Percentiles rank a stretch among this genome's conserved stretches.
These are phyloP conservation scores for Calonectria montana DNA, from an alignment of 2,329 filamentous ascomycete genomes.

Conservation along the genomic window DNA sequence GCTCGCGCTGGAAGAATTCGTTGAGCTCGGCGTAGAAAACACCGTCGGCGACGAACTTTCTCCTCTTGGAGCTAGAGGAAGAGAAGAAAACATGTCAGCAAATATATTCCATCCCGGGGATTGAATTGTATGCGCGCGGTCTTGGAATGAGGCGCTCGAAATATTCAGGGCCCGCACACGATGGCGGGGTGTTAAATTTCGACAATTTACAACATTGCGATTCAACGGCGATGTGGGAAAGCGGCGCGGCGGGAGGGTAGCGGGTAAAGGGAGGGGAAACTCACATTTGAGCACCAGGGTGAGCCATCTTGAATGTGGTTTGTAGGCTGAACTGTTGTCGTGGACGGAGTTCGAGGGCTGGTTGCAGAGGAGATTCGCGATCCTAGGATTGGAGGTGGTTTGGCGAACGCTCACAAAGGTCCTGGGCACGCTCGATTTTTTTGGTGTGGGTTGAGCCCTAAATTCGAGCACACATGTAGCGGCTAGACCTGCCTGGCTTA, in stretches of 20 bases:
- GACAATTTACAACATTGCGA: constrained; percentile 5
- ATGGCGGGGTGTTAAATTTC: constrained; percentile 2
- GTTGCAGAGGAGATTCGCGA: constrained; percentile 47
- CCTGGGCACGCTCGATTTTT: constrained; percentile 42
- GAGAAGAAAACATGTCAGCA: constrained; percentile 32
- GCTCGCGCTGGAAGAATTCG: constrained; percentile 99
- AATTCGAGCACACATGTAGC: constrained; percentile 32
- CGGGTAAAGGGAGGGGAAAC: constrained; percentile 44
- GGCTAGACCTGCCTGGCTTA: not conserved
- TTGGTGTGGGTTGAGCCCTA: constrained; percentile 50
- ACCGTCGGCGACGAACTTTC: constrained; percentile 97
- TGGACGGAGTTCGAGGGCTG: constrained; percentile 50
- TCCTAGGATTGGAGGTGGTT: constrained; percentile 43
- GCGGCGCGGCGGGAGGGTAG: not conserved
- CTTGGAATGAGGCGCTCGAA: not conserved
- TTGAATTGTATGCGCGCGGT: not conserved
- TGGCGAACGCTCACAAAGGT: constrained; percentile 39
- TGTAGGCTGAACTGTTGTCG: constrained; percentile 46
- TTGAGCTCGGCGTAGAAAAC: constrained; percentile 99
- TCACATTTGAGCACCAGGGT: constrained; percentile 73
- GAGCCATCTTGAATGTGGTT: constrained; percentile 65
- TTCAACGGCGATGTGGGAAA: not conserved
- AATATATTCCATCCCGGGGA: constrained; percentile 14
- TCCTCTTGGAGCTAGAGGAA: constrained; percentile 80
- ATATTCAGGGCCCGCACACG: not conserved